These are phyloP conservation scores for Russula foetens DNA, from an alignment of 768 basidiomycete species.

Conservation along the genomic window DNA sequence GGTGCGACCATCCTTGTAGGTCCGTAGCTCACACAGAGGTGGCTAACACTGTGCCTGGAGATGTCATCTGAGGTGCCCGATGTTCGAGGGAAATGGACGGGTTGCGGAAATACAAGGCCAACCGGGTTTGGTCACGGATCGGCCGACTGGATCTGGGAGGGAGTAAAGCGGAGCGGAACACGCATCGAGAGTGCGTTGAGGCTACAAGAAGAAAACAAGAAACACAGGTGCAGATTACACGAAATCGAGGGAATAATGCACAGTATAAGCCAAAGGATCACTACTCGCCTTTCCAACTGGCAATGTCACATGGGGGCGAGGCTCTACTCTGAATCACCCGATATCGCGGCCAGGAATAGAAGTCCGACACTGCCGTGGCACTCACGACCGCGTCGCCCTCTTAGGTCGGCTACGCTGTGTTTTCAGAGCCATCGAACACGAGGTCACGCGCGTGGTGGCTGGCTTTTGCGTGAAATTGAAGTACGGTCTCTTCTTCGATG, in stretches of 20 bases:
- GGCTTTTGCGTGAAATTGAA: too few relatives aligned
- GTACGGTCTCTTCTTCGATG: too few relatives aligned
- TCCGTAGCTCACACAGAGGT: neutral
- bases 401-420: too few relatives aligned
- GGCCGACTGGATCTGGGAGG: neutral
- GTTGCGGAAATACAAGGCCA: neutral
- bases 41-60: constrained; percentile 10
- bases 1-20: neutral
- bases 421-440: too few relatives aligned
- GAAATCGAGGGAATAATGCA: neutral
- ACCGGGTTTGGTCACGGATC: neutral
- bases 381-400: too few relatives aligned
- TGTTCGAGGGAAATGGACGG: neutral
- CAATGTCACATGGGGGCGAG: too few relatives aligned
- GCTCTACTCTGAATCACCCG: too few relatives aligned
- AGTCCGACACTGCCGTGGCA: too few relatives aligned
- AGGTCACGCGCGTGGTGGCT: too few relatives aligned
- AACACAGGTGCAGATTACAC: neutral
- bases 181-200: neutral
- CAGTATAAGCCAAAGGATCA: too few relatives aligned
- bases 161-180: neutral
- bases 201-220: neutral
- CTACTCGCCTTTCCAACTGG: too few relatives aligned
- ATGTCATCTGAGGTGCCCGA: neutral
- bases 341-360: too few relatives aligned